A percentile compares a stretch with the other conserved stretches of the same genome.
phyloP scores from a whole-genome alignment of 1,284 basidiomycete species.

The Ustilago bromivora region DNA sequence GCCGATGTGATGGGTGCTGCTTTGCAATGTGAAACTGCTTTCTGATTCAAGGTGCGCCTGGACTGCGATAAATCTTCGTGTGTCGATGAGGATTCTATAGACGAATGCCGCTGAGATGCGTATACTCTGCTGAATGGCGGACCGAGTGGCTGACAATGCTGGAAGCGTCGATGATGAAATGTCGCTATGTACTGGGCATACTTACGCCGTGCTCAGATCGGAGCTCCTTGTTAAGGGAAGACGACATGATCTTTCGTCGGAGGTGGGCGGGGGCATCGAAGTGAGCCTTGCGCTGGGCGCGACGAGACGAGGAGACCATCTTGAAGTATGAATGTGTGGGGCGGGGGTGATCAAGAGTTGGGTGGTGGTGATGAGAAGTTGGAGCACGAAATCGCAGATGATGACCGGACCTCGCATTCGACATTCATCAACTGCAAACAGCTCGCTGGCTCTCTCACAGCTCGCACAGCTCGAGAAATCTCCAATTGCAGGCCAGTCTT shows the following conservation, averaged over 20 bases:
- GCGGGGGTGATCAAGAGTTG: slow-evolving; percentile 13
- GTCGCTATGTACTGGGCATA: slow-evolving; percentile 50
- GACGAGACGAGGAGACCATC: slow-evolving; percentile 66
- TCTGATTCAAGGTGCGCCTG: not conserved
- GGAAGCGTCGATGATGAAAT: not conserved
- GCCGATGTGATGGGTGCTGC: not conserved
- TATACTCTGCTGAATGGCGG: not conserved
- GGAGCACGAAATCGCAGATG: slow-evolving; percentile 5
- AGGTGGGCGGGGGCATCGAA: slow-evolving; percentile 71
- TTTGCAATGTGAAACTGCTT: not conserved
- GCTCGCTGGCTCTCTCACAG: not conserved
- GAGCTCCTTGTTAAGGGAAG: slow-evolving; percentile 94
- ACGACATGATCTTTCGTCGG: slow-evolving; percentile 98
- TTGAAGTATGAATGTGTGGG: slow-evolving; percentile 47
- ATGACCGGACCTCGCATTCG: slow-evolving; percentile 1
- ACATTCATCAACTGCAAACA: not conserved
- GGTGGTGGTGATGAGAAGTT: slow-evolving; percentile 21
- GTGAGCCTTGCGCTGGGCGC: slow-evolving; percentile 65
- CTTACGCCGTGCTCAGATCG: slow-evolving; percentile 90
- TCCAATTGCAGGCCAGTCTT: not conserved
- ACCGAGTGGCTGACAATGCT: not conserved
- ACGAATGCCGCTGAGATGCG: not conserved
- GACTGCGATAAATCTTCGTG: not conserved
- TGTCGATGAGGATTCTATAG: not conserved
- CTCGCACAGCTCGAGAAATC: not conserved